phyloP scores from a whole-genome alignment of 805 yeast genomes.

The Saccharomyces jurei region DNA sequence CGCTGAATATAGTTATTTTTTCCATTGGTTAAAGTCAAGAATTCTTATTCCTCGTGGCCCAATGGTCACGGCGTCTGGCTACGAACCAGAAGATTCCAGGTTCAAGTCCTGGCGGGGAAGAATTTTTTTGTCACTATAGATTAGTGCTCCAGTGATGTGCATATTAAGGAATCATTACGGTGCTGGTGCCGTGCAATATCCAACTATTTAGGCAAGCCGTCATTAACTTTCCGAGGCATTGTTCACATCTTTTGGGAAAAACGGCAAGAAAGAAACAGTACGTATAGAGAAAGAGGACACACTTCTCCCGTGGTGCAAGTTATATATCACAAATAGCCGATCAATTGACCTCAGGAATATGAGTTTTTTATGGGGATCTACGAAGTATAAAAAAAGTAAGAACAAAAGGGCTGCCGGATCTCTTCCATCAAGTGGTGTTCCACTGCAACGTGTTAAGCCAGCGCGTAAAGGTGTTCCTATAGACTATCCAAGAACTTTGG shows the following conservation, averaged over 20 bases:
- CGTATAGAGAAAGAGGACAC: background rate
- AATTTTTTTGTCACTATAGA: slow-evolving; percentile 5
- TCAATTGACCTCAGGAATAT: background rate
- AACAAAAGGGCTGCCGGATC: background rate
- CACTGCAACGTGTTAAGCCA: background rate
- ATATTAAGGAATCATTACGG: background rate
- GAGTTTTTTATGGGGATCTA: background rate
- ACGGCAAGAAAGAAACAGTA: background rate
- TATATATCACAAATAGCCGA: background rate
- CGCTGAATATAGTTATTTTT: no score
- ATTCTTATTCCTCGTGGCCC: slow-evolving; percentile 62
- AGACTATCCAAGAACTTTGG: slow-evolving; percentile 25
- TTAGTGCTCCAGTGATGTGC: background rate
- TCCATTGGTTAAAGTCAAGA: no score
- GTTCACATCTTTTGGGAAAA: background rate
- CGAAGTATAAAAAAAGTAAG: background rate
- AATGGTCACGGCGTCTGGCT: slow-evolving; percentile 72
- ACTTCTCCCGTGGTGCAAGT: background rate
- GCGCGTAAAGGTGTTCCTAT: background rate
- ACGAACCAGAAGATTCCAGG: slow-evolving; percentile 50
- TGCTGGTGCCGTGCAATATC: background rate
- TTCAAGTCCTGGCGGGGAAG: slow-evolving; percentile 50
- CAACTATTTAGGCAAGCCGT: background rate
- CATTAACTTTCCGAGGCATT: background rate
- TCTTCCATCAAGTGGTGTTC: background rate